Conservation (phyloP, 1,284 basidiomycete species). For the Pseudozyma flocculosa region DNA sequence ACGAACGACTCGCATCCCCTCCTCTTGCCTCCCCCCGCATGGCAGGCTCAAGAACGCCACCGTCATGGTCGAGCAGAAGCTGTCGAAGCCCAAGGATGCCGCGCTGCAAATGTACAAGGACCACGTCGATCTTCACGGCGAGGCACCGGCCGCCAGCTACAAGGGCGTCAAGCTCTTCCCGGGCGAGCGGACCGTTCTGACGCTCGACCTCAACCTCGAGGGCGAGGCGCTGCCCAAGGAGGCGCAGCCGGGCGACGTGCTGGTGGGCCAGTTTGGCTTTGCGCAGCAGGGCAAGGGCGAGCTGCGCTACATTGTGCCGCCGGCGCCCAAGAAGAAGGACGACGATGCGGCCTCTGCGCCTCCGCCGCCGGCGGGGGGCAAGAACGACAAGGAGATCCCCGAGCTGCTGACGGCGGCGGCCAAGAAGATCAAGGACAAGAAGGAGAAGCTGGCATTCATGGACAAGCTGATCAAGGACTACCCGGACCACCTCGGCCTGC, state of each 20-base stretch:
- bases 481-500: slow-evolving; percentile 49
- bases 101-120: slow-evolving; percentile 53
- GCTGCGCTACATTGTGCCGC: slow-evolving; percentile 54
- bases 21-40: too few relatives aligned
- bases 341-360: slow-evolving; percentile 6
- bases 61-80: slow-evolving; percentile 51
- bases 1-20: too few relatives aligned
- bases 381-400: slow-evolving; percentile 46
- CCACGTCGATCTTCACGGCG: slow-evolving; percentile 53
- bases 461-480: slow-evolving; percentile 50
- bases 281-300: slow-evolving; percentile 41
- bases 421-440: slow-evolving; percentile 53
- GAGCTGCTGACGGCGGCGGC: slow-evolving; percentile 53
- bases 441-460: slow-evolving; percentile 50
- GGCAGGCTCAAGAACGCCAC: slow-evolving; percentile 46
- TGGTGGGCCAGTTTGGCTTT: slow-evolving; percentile 53
- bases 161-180: slow-evolving; percentile 52
- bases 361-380: slow-evolving; percentile 5
- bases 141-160: slow-evolving; percentile 38
- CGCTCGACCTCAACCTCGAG: slow-evolving; percentile 50
- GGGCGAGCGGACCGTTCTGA: slow-evolving; percentile 52
- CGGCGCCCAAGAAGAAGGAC: slow-evolving; percentile 38
- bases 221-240: slow-evolving; percentile 55
- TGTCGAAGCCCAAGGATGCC: slow-evolving; percentile 53
- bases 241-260: slow-evolving; percentile 53